These are phyloP conservation scores for Gastrolobium villosum DNA, from an alignment of 306 rosid genomes.

Conservation along the genomic window DNA sequence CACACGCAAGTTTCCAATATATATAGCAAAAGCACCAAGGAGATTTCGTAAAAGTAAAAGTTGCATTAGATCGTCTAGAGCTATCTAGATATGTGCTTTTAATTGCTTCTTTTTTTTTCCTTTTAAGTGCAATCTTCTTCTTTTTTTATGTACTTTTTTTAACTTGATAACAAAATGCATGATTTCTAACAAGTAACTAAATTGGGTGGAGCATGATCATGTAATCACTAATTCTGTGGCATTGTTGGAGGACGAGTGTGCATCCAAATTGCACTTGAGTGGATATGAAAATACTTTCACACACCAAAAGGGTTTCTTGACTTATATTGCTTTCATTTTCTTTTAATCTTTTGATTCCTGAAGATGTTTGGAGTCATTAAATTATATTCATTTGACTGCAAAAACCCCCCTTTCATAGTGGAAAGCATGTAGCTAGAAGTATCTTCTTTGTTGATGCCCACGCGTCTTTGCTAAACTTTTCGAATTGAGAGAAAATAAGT, in stretches of 20 bases:
- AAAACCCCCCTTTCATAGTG: too few relatives aligned
- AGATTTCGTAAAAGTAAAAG: neutral
- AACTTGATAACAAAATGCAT: neutral
- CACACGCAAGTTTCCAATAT: neutral
- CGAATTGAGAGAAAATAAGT: too few relatives aligned
- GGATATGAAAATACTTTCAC: neutral
- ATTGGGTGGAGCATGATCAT: slow-evolving; percentile 1
- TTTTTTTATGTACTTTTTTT: neutral
- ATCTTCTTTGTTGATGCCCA: too few relatives aligned
- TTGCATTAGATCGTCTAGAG: neutral
- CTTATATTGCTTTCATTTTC: too few relatives aligned
- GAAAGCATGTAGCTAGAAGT: too few relatives aligned
- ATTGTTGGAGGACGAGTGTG: neutral
- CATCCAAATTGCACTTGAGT: neutral
- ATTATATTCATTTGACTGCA: too few relatives aligned
- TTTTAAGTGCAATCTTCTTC: too few relatives aligned
- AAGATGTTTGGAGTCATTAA: too few relatives aligned
- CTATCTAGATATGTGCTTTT: slow-evolving; percentile 6
- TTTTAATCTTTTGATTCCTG: too few relatives aligned
- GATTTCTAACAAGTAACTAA: neutral
- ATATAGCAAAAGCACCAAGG: neutral
- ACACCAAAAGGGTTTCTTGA: too few relatives aligned
- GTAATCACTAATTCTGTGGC: neutral
- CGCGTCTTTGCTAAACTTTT: too few relatives aligned
- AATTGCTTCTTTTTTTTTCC: neutral